A percentile compares a stretch with the other conserved stretches of the same genome.
phyloP scores from a whole-genome alignment of 2,329 filamentous ascomycete species.

The Fusarium brevicatenulatum region DNA sequence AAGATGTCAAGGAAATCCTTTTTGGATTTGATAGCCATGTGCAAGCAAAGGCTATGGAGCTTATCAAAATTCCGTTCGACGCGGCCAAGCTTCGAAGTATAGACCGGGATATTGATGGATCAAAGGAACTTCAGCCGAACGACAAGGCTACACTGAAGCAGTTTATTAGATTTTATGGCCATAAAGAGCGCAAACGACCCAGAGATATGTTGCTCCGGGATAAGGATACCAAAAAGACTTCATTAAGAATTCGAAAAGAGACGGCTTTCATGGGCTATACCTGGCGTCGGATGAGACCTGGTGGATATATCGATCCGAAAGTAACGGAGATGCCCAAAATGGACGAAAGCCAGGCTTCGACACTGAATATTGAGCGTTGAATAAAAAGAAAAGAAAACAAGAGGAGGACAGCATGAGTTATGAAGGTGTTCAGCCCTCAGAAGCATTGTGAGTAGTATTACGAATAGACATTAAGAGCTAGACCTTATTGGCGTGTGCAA shows the following conservation, averaged over 20 bases:
- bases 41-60: slow-evolving; percentile 56
- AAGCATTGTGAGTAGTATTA: slow-evolving; percentile 35
- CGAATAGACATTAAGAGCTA: slow-evolving; percentile 42
- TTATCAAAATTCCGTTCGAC: slow-evolving; percentile 61
- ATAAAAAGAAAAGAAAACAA: neutral
- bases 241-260: slow-evolving; percentile 83
- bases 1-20: slow-evolving; percentile 49
- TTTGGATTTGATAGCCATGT: slow-evolving; percentile 53
- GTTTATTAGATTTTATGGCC: slow-evolving; percentile 63
- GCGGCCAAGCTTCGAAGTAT: slow-evolving; percentile 59
- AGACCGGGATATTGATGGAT: slow-evolving; percentile 59
- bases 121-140: slow-evolving; percentile 47
- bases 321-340: neutral
- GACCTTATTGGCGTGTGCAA: slow-evolving; percentile 26
- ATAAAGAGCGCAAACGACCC: slow-evolving; percentile 78
- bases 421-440: neutral
- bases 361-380: neutral
- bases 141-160: slow-evolving; percentile 58
- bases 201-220: slow-evolving; percentile 89
- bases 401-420: neutral
- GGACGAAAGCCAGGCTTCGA: neutral
- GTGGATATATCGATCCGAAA: slow-evolving; percentile 43
- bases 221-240: slow-evolving; percentile 68
- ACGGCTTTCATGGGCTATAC: slow-evolving; percentile 91
- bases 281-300: slow-evolving; percentile 68